Percentiles rank a stretch among this genome's conserved stretches.
Conservation (phyloP, 2,329 filamentous ascomycete genomes). For the Aspergillus pseudoviridinutans region DNA sequence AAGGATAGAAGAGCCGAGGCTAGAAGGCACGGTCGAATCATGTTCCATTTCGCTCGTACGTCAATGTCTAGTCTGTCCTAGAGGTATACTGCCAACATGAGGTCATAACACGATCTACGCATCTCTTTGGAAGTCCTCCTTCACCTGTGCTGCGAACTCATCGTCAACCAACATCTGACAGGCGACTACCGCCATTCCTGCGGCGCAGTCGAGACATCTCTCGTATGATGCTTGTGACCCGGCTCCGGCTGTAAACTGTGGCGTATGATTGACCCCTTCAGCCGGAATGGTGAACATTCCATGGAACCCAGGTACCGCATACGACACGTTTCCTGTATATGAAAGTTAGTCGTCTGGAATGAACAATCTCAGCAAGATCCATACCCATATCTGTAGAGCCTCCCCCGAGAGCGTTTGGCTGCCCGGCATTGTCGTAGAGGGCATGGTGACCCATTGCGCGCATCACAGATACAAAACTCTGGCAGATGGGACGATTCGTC, state of each 20-base stretch:
- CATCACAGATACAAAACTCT: conserved; percentile 27
- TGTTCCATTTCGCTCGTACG: no score
- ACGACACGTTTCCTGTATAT: conserved; percentile 42
- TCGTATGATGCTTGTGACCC: conserved; percentile 48
- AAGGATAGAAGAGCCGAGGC: no score
- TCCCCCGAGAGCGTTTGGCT: conserved; percentile 15
- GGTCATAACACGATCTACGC: not conserved
- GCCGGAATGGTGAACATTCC: conserved; percentile 43
- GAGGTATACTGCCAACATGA: no score
- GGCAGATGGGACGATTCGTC: conserved; percentile 26
- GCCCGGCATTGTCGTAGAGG: conserved; percentile 16
- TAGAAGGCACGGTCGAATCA: no score
- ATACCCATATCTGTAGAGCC: conserved; percentile 29
- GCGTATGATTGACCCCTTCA: conserved; percentile 50
- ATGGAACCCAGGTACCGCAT: conserved; percentile 38
- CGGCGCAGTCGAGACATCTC: conserved; percentile 32
- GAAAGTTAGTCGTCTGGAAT: no score
- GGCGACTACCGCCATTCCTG: conserved; percentile 29
- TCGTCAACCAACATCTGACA: conserved; percentile 27
- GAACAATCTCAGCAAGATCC: no score
- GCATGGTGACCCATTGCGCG: conserved; percentile 25
- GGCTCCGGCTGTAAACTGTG: conserved; percentile 50
- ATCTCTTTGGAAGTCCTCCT: conserved; percentile 18
- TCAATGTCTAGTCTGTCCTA: no score
- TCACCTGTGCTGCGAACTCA: conserved; percentile 23